These are phyloP conservation scores for Pistacia atlantica DNA, from an alignment of 345 rosid species.

Conservation along the genomic window DNA sequence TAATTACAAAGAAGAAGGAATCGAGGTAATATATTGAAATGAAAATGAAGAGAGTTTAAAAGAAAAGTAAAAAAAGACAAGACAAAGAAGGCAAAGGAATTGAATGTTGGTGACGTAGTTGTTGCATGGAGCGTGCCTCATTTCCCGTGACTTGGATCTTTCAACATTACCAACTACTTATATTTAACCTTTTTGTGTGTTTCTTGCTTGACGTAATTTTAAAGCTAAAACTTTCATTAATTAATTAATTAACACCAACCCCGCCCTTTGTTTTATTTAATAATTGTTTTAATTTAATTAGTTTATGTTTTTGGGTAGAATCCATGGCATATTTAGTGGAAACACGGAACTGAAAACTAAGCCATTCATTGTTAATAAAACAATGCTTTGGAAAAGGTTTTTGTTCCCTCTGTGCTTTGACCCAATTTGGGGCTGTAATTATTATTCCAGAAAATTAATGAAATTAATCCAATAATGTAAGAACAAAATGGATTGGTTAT, in stretches of 20 bases:
- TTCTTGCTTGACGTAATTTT: slow-evolving; percentile 24
- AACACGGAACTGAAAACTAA: slow-evolving; percentile 29
- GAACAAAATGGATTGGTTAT: no score
- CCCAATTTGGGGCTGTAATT: not conserved
- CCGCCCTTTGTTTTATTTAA: no score
- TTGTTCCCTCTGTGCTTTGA: not conserved
- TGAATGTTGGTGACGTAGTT: slow-evolving; percentile 22
- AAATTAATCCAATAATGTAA: no score
- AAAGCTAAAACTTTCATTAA: slow-evolving; percentile 6
- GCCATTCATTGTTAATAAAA: not conserved
- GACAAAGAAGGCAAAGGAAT: not conserved
- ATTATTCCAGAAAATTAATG: no score
- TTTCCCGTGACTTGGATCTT: slow-evolving; percentile 43
- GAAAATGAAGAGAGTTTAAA: not conserved
- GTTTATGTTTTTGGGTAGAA: slow-evolving; percentile 26
- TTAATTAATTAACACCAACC: no score
- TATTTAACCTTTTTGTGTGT: no score
- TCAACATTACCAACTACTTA: slow-evolving; percentile 19
- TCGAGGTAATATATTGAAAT: no score
- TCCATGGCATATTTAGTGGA: slow-evolving; percentile 28
- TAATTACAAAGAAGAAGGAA: not conserved
- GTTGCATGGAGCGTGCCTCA: slow-evolving; percentile 18
- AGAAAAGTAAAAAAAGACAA: not conserved
- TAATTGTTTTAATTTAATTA: not conserved
- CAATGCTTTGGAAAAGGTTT: slow-evolving; percentile 22